These are phyloP conservation scores for Erythrophleum ivorense DNA, from an alignment of 331 rosid species.

Conservation along the genomic window DNA sequence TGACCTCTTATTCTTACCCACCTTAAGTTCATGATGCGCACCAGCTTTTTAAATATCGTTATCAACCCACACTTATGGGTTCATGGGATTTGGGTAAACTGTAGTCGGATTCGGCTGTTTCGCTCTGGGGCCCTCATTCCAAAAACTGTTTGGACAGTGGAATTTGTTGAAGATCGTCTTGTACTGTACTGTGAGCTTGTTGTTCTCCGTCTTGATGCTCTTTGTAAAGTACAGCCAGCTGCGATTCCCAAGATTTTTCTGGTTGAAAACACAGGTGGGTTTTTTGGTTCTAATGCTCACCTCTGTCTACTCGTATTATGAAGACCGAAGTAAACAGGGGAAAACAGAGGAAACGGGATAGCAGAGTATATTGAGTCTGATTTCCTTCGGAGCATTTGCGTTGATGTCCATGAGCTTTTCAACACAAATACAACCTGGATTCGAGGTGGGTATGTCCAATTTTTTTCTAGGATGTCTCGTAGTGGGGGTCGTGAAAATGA, in stretches of 20 bases:
- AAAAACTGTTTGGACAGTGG: neutral
- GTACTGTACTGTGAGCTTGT: neutral
- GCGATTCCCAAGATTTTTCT: neutral
- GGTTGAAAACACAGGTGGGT: neutral
- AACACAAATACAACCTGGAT: neutral
- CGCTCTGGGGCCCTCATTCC: constrained; percentile 11
- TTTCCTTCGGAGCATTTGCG: neutral
- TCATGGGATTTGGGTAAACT: neutral
- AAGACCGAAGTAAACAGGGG: neutral
- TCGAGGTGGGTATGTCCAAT: neutral
- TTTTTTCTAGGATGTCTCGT: neutral
- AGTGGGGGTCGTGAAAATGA: neutral
- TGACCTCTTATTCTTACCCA: no score
- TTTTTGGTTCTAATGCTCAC: neutral
- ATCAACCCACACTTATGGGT: neutral
- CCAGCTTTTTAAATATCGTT: neutral
- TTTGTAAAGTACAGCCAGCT: neutral
- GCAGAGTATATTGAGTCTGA: neutral
- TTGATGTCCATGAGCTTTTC: constrained; percentile 20
- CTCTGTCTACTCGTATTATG: constrained; percentile 1
- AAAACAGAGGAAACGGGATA: no score
- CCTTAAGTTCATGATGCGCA: neutral
- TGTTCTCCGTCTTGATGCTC: neutral
- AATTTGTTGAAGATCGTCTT: neutral
- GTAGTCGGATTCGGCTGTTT: constrained; percentile 3